Base-by-base conservation (phyloP, 768 basidiomycete species). In the Trametes cubensis region DNA sequence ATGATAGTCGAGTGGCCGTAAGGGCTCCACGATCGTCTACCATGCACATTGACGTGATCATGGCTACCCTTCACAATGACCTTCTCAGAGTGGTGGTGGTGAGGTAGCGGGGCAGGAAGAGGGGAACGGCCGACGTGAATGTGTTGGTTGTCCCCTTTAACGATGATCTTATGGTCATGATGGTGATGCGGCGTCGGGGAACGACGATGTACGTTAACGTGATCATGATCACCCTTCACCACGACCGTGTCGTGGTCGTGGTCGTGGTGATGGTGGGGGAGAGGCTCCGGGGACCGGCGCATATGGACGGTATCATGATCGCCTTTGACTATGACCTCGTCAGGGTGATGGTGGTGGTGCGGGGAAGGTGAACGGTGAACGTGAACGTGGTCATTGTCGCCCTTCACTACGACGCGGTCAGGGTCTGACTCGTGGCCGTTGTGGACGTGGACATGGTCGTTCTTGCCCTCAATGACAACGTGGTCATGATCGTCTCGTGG, bases 111-210 rank as follows among this genome's bases (percentile, higher is more conserved):
- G 18, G 34, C 20, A 42, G 63, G 54, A 6, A 10, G 18, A 2
- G 34, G 45, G 15, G 45, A 48, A 3, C 45, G 46, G 6, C 45
- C n/a, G 15, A 67, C 63, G 58, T 73, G 48, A 30, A 70, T 68
- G 15, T 64, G 67, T 25, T 72, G 69, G 42, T 69, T 30, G 47
- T 69, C 59, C 47, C 71, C 72, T 20, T 60, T 60, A 38, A 72
- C 63, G 42, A 63, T 45, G 18, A 63, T 56, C 23, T 40, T 40
- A 53, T 55, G 53, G 11, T 51, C 60, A 39, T 55, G 64, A 20
- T 58, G 45, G 3, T 6, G 5, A 30, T 57, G 57, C 34, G 51
- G 64, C 39, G 49, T 28, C 21, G 18, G 56, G 18, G 42, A 39
- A 46, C 56, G 60, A 7, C 56, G 55, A 44, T 58, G 61, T 14